Percentiles rank a stretch among this genome's conserved stretches.
Conservation (phyloP, 2,329 filamentous ascomycete genomes). For the Aspergillus puulaauensis region DNA sequence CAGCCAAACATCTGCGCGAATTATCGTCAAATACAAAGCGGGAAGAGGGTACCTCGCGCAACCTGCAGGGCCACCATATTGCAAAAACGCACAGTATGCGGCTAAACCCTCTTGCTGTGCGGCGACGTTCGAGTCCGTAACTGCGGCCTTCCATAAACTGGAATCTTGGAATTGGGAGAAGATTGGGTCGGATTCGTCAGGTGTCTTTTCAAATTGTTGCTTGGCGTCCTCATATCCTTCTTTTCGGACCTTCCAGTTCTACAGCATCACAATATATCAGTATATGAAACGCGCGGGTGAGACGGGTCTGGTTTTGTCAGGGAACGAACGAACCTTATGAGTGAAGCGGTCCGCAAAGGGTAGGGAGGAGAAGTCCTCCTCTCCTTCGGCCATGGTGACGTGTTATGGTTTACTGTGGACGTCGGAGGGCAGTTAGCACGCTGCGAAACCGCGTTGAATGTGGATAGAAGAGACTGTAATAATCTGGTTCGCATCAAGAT, state of each 20-base stretch:
- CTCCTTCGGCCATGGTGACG: constrained; percentile 41
- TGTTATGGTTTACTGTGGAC: constrained; percentile 11
- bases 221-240: constrained; percentile 89
- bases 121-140: constrained; percentile 92
- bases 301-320: background rate
- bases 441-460: background rate
- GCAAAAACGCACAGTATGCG: constrained; percentile 86
- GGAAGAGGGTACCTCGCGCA: constrained; percentile 60
- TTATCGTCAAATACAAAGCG: background rate
- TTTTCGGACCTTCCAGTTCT: constrained; percentile 97
- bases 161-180: constrained; percentile 89
- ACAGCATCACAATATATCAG: constrained; percentile 11
- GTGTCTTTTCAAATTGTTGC: constrained; percentile 79
- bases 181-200: constrained; percentile 79
- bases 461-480: background rate
- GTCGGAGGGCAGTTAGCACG: constrained; percentile 5
- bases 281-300: constrained; percentile 18
- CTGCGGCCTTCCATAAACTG: constrained; percentile 85
- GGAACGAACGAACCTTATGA: constrained; percentile 38
- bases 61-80: constrained; percentile 80
- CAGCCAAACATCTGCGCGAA: background rate
- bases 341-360: constrained; percentile 43
- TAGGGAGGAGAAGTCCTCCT: constrained; percentile 45
- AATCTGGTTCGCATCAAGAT: background rate
- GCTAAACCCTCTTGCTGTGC: constrained; percentile 91